Base-by-base conservation (phyloP, 257 asterid genomes). In the Perilla frutescens region DNA sequence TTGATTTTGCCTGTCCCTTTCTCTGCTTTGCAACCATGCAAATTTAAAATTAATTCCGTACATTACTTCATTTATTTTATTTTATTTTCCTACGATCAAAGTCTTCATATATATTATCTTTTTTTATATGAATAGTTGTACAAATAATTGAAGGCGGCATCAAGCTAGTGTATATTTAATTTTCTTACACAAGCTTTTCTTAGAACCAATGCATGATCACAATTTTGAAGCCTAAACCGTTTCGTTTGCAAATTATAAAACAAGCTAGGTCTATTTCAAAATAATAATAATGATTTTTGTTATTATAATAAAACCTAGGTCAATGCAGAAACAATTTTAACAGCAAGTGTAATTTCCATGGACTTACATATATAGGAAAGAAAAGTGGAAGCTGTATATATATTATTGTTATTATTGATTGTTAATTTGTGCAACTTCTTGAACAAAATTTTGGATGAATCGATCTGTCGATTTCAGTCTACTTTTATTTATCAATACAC, bases 11-110 rank as follows among this genome's bases (percentile, higher is more conserved):
- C 76, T 73, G 76, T 78, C 82, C 44, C 67, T 74, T 62, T 79
- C 70, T 68, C 10, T 73, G 62, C 9, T 54, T 53, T 14, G 67
- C 71, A 68, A 60, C 75, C 78, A 67, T 67, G 76, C 79, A 73
- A 32, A 72, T 78, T 59, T 2, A 32, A 59, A 20, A 77, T 57
- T 41, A 13, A 51, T 66, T 8, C 41, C 54, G 26, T 47, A 56
- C 49, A 68, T 12, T 15, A 49, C 7, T 63, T 66, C 7, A 31
- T 66, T 60, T 60, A 12, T 26, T 13, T 49, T 40, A 3, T 26
- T 39, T 3, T 20, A 20, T 7, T 5, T 13, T 4, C 6, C 10
- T 10, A 5, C 3, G 3, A 41, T 20, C 57, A 65, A 50, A 65
- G 70, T 31, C 70, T 15, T 43, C 55, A 11, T 48, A 63, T 12